These are phyloP conservation scores for Fusarium devonianum DNA, from an alignment of 2,329 filamentous ascomycete species.

Conservation along the genomic window DNA sequence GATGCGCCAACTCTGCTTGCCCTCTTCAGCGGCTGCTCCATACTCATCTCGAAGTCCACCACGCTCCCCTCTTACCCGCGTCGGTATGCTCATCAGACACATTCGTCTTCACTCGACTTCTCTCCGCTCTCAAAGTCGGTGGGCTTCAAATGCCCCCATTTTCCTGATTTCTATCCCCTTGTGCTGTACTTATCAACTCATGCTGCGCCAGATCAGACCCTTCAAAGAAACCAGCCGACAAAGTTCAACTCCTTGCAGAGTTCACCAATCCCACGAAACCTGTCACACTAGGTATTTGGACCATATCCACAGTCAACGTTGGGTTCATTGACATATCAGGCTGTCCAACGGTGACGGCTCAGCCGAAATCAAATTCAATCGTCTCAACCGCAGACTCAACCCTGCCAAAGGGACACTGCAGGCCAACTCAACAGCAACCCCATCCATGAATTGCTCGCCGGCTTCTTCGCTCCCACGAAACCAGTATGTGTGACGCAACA, in stretches of 20 bases:
- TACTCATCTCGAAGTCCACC: too few relatives aligned
- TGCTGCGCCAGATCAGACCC: neutral
- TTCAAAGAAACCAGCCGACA: neutral
- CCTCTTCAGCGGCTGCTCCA: neutral
- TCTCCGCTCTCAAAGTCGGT: too few relatives aligned
- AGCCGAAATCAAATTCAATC: slow-evolving; percentile 9
- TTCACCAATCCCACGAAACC: neutral
- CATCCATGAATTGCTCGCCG: slow-evolving; percentile 2
- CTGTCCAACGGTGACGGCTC: slow-evolving; percentile 6
- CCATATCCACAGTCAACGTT: slow-evolving; percentile 9
- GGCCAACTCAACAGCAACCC: too few relatives aligned
- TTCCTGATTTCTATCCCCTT: neutral
- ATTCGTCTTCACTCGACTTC: too few relatives aligned
- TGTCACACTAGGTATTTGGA: slow-evolving; percentile 7
- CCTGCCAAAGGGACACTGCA: too few relatives aligned
- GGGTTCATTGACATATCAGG: slow-evolving; percentile 12
- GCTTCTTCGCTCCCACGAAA: slow-evolving; percentile 18
- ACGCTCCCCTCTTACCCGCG: too few relatives aligned
- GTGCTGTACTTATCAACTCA: too few relatives aligned
- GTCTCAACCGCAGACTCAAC: slow-evolving; percentile 1
- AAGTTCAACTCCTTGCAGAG: neutral
- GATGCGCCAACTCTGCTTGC: neutral
- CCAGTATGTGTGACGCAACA: slow-evolving; percentile 12
- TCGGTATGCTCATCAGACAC: too few relatives aligned
- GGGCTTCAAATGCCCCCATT: too few relatives aligned